Percentiles rank a stretch among this genome's conserved stretches.
phyloP scores from a whole-genome alignment of 306 rosid species.

The Mimosa bimucronata region DNA sequence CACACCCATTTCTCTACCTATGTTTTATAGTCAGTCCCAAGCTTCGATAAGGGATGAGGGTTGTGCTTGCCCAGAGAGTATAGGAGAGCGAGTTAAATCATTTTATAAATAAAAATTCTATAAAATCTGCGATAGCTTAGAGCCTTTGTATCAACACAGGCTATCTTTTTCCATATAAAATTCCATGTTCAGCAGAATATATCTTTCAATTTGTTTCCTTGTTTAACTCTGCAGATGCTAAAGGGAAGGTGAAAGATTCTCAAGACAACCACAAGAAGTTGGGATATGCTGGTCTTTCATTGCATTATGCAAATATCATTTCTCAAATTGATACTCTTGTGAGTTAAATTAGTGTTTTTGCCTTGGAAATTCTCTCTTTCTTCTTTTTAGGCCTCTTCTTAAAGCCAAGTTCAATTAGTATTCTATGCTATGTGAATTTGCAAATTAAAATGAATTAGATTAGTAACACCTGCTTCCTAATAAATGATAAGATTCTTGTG shows the following conservation, averaged over 20 bases:
- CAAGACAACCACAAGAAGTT: constrained; percentile 62
- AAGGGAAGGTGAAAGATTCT: constrained; percentile 55
- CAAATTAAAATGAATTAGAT: constrained; percentile 4
- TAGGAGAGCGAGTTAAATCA: no score
- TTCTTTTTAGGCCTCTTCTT: not conserved
- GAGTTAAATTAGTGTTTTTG: constrained; percentile 46
- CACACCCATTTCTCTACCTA: no score
- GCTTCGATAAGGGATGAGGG: no score
- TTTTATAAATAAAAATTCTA: no score
- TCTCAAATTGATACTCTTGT: constrained; percentile 90
- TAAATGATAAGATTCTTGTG: not conserved
- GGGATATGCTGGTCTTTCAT: constrained; percentile 93
- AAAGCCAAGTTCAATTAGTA: not conserved
- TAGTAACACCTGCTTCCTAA: not conserved
- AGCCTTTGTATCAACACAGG: no score
- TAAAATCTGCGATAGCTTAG: no score
- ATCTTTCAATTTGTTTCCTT: constrained; percentile 27
- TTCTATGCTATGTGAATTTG: not conserved
- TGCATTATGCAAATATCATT: constrained; percentile 93
- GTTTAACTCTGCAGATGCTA: constrained; percentile 61
- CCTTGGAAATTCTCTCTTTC: constrained; percentile 23
- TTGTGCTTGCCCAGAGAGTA: no score
- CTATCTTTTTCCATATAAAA: not conserved
- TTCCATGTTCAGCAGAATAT: not conserved
- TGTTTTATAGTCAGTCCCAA: no score